Conservation (phyloP, 2,329 filamentous ascomycete species). For the Phaeosphaeria sp. region DNA sequence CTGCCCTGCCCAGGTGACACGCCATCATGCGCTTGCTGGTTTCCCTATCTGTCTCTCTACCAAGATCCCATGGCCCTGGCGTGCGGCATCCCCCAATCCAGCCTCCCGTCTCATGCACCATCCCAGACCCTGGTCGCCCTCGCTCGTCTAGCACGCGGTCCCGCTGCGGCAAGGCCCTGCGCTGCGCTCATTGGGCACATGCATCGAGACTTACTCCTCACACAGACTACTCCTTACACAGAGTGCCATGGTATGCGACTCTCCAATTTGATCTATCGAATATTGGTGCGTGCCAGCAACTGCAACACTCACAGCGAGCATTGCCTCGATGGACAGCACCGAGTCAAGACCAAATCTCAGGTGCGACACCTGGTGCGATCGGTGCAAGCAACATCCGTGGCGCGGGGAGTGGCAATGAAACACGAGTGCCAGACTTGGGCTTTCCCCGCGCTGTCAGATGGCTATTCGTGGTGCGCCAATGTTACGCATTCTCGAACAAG, state of each 20-base stretch:
- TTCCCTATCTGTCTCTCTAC: neutral
- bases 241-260: too few relatives aligned
- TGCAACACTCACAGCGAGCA: too few relatives aligned
- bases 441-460: neutral
- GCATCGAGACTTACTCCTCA: too few relatives aligned
- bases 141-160: neutral
- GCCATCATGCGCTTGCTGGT: conserved; percentile 13
- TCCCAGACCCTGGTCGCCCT: neutral
- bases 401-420: neutral
- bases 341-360: neutral
- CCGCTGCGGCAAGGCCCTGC: neutral
- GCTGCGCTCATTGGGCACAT: too few relatives aligned
- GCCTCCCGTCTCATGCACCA: neutral
- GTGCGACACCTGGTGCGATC: neutral
- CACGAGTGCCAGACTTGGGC: neutral
- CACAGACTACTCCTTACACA: too few relatives aligned
- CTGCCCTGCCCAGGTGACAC: conserved; percentile 26
- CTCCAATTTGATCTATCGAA: too few relatives aligned
- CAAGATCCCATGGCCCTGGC: conserved; percentile 10
- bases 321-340: too few relatives aligned
- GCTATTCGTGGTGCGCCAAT: neutral
- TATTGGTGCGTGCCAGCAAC: neutral
- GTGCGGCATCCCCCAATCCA: conserved; percentile 3
- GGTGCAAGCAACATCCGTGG: neutral
- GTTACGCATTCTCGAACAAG: neutral